Conservation (phyloP, 2,329 filamentous ascomycete genomes). For the Penicillium sp. region DNA sequence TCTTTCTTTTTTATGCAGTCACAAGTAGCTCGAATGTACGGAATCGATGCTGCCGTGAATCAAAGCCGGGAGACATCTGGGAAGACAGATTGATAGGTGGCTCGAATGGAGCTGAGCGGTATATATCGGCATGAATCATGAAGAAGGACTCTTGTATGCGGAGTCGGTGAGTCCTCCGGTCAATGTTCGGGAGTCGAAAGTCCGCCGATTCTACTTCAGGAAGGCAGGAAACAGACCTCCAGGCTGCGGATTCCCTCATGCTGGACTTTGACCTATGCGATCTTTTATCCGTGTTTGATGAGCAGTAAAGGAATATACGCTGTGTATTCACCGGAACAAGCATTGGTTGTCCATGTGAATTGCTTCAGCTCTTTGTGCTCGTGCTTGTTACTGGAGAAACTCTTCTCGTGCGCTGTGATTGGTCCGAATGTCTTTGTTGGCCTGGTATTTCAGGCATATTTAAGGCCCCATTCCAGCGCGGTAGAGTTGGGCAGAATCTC, state of each 20-base stretch:
- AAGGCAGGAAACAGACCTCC: background rate
- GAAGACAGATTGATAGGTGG: conserved; percentile 5
- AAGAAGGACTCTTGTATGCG: conserved; percentile 2
- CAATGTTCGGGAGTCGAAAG: background rate
- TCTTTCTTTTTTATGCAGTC: background rate
- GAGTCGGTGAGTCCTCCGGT: background rate
- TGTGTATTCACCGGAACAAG: background rate
- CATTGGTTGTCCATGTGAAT: background rate
- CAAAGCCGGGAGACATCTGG: conserved; percentile 19
- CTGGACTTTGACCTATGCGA: background rate
- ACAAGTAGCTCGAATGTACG: background rate
- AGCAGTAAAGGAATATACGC: background rate
- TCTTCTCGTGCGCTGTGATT: background rate
- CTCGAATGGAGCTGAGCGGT: conserved; percentile 3
- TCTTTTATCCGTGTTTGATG: background rate
- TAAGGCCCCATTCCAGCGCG: background rate
- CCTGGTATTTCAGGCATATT: background rate
- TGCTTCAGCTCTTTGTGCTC: background rate
- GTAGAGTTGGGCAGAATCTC: background rate
- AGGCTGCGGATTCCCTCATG: background rate
- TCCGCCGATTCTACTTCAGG: background rate
- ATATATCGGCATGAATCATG: conserved; percentile 4
- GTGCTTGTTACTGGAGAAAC: background rate
- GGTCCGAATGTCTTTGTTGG: rapidly evolving
- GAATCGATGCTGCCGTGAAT: conserved; percentile 65